Evolutionary conservation across 73 alveolate species (phyloP).

Genomic region (Tetrahymena elliotti): DNA sequence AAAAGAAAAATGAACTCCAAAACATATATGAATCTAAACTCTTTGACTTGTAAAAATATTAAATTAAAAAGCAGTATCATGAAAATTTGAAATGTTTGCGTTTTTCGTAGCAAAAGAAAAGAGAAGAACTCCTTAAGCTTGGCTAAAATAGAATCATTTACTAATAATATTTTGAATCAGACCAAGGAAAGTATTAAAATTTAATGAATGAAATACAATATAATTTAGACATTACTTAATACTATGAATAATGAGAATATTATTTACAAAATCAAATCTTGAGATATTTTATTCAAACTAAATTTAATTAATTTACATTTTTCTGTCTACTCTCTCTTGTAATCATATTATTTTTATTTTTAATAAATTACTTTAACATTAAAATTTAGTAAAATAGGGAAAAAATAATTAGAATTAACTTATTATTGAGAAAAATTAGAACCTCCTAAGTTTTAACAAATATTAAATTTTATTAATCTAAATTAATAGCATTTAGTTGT

Average conservation of each 20-base stretch:
- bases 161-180: neutral
- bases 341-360: too few species aligned
- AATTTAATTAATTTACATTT: too few species aligned
- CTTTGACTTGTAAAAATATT: neutral
- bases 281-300: too few species aligned
- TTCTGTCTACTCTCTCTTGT: neutral
- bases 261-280: too few species aligned
- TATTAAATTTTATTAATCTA: too few species aligned
- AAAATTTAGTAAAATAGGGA: too few species aligned
- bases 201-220: neutral
- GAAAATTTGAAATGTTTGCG: neutral
- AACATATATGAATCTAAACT: neutral
- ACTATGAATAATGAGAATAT: neutral
- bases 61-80: neutral
- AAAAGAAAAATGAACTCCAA: neutral
- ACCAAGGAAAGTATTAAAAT: neutral
- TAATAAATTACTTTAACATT: too few species aligned
- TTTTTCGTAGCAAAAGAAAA: neutral
- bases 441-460: too few species aligned
- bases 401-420: too few species aligned
- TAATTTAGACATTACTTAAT: neutral
- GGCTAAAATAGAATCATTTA: neutral
- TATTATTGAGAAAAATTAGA: too few species aligned
- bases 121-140: neutral
- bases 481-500: too few species aligned